Base-by-base conservation (phyloP, 2,329 filamentous ascomycete genomes). In the Fusarium goolgardi region DNA sequence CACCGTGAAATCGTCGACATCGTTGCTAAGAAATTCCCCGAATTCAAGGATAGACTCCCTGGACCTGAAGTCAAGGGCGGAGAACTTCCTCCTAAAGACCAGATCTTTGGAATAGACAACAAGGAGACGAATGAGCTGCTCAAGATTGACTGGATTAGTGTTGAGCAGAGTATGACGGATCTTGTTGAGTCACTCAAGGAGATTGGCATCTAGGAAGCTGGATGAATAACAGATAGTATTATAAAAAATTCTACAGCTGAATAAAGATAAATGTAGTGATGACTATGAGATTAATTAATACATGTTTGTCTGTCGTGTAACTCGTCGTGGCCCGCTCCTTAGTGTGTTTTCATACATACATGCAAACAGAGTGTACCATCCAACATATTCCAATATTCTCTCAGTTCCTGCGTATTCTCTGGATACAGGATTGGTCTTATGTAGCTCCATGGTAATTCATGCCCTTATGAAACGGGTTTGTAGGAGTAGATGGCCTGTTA, bases 131-230 rank as follows among this genome's bases (percentile, higher is more conserved):
- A 83, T 27, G 83, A 87, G 72, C 70, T 90, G 46, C 76, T 93
- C 60, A 88, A 88, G 1, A 82, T 91, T 49, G 78, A 90, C 61
- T 92, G 86, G 82, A 87, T 81, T 65, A 76, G 79, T 6, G 72
- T 92, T 34, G 89, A 92, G 76, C 82, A 89, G 78, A 85, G 81
- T 29, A 81, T 90, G 29, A 80, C 84, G 8, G 90, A 93, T 73
- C 84, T 88, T 9, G 83, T 91, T 20, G 86, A 86, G 78, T 89
- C 86, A 32, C 76, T 93, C 72, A 84, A 90, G 76, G 75, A 73
- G n/a, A 74, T 81, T 50, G 74, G 72, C 1, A 71, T 74, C 29
- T 78, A 50, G 65, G 39, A 29, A 20, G 21, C 12, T n/a, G n/a
- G 12, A 35, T n/a, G 10, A 3, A 37, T 35, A 45, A 53, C 23